Evolutionary conservation across 2,329 filamentous ascomycete genomes (phyloP).

Genomic region (Apiospora saccharicola): DNA sequence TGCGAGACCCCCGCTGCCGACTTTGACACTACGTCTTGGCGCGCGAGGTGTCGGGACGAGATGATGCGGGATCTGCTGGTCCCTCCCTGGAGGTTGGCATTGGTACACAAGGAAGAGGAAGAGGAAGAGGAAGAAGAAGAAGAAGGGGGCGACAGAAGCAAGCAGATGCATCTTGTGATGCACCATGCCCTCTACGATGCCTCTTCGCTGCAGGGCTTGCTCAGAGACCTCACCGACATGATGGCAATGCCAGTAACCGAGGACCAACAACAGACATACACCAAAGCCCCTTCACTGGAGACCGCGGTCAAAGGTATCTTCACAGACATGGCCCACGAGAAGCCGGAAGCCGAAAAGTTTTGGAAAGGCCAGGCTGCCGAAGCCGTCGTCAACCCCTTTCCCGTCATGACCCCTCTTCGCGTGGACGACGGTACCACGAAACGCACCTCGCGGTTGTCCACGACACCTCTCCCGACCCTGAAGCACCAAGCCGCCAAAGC

Average conservation of each 20-base stretch:
- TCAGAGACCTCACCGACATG: constrained; percentile 61
- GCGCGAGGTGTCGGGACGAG: constrained; percentile 37
- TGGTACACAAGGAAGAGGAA: constrained; percentile 47
- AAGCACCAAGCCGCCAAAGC: constrained; percentile 61
- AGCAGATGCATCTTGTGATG: constrained; percentile 57
- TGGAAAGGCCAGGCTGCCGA: constrained; percentile 67
- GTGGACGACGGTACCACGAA: constrained; percentile 44
- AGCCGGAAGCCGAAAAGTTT: constrained; percentile 54
- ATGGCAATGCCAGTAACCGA: background rate
- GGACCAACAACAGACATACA: background rate
- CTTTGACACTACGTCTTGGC: constrained; percentile 49
- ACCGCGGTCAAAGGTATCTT: constrained; percentile 16
- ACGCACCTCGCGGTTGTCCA: constrained; percentile 47
- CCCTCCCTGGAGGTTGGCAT: constrained; percentile 69
- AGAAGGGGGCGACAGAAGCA: constrained; percentile 10
- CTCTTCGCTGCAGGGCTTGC: constrained; percentile 70
- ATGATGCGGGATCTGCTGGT: constrained; percentile 55
- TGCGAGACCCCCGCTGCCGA: constrained; percentile 23
- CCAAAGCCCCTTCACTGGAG: background rate
- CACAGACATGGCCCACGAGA: background rate
- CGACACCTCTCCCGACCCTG: constrained; percentile 53
- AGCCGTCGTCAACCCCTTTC: constrained; percentile 74
- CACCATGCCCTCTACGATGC: constrained; percentile 92
- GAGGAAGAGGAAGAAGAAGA: no score
- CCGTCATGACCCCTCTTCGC: constrained; percentile 72